phyloP scores from a whole-genome alignment of 305 asterid species.

The Rubia occidens region DNA sequence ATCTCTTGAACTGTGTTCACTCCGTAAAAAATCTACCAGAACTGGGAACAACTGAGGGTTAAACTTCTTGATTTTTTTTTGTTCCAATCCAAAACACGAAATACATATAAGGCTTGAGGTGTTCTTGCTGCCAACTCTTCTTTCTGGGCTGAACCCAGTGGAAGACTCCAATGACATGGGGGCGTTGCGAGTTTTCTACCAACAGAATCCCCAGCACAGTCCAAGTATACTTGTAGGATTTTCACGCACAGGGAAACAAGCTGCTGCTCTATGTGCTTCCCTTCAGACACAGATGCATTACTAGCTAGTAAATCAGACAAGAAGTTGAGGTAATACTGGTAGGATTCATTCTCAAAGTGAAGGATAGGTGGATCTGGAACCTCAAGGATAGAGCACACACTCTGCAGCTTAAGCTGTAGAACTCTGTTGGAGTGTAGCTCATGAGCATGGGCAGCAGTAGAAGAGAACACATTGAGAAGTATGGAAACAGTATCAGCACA shows the following conservation, averaged over 20 bases:
- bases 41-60: constrained; percentile 57
- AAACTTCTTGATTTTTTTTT: constrained; percentile 43
- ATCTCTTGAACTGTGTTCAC: constrained; percentile 86
- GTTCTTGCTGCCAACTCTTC: constrained; percentile 91
- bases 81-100: constrained; percentile 58
- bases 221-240: constrained; percentile 59
- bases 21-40: constrained; percentile 75
- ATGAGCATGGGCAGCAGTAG: constrained; percentile 58
- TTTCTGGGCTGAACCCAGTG: constrained; percentile 85
- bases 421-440: constrained; percentile 51
- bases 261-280: constrained; percentile 50
- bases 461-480: constrained; percentile 44
- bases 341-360: constrained; percentile 82
- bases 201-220: constrained; percentile 45
- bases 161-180: constrained; percentile 45
- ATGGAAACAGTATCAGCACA: constrained; percentile 33
- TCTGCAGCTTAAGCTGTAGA: constrained; percentile 55
- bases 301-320: constrained; percentile 51
- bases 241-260: constrained; percentile 62
- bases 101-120: constrained; percentile 49
- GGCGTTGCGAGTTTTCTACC: constrained; percentile 27
- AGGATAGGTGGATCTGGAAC: constrained; percentile 80
- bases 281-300: constrained; percentile 38
- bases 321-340: constrained; percentile 54
- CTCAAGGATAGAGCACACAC: constrained; percentile 60